A percentile compares a stretch with the other conserved stretches of the same genome.
Conservation (phyloP, 2,329 filamentous ascomycete genomes). For the Ambrosiella cleistominuta region DNA sequence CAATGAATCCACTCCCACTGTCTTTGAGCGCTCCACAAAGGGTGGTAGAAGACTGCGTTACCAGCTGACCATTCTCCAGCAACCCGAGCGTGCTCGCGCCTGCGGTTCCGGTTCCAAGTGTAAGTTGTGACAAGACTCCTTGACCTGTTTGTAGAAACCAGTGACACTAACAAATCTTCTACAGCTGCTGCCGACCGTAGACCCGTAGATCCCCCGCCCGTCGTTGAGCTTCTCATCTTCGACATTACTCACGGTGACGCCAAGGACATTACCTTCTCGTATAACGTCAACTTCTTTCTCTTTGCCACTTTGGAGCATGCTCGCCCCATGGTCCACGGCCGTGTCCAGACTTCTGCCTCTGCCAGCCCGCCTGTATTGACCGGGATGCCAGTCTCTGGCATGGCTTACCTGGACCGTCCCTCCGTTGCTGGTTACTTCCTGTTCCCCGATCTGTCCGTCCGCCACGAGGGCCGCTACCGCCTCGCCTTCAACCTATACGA, state of each 20-base stretch:
- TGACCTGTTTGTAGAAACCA: not conserved
- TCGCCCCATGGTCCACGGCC: constrained; percentile 64
- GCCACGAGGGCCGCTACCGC: constrained; percentile 87
- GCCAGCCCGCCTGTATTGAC: constrained; percentile 71
- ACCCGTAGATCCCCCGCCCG: constrained; percentile 84
- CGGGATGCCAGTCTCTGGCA: constrained; percentile 84
- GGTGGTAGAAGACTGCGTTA: constrained; percentile 68
- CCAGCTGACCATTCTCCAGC: constrained; percentile 70
- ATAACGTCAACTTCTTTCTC: constrained; percentile 95
- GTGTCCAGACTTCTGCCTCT: constrained; percentile 48
- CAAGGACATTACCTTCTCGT: constrained; percentile 67
- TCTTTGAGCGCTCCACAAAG: constrained; percentile 36
- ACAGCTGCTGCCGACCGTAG: constrained; percentile 70
- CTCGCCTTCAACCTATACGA: constrained; percentile 87
- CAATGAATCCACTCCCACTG: constrained; percentile 1
- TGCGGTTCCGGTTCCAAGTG: constrained; percentile 93
- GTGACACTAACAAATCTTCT: not conserved
- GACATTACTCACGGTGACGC: constrained; percentile 43
- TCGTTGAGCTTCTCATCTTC: constrained; percentile 76
- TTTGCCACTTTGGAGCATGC: constrained; percentile 82
- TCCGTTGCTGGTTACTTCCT: constrained; percentile 75
- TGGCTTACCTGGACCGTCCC: constrained; percentile 87
- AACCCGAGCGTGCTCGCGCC: constrained; percentile 82
- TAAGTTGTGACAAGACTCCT: constrained; percentile 27
- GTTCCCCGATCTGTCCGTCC: constrained; percentile 89